Evolutionary conservation across 139 green algal species (phyloP), one percentile per base, ranked within the genome.

Genomic region (Coelastrella sp.): DNA sequence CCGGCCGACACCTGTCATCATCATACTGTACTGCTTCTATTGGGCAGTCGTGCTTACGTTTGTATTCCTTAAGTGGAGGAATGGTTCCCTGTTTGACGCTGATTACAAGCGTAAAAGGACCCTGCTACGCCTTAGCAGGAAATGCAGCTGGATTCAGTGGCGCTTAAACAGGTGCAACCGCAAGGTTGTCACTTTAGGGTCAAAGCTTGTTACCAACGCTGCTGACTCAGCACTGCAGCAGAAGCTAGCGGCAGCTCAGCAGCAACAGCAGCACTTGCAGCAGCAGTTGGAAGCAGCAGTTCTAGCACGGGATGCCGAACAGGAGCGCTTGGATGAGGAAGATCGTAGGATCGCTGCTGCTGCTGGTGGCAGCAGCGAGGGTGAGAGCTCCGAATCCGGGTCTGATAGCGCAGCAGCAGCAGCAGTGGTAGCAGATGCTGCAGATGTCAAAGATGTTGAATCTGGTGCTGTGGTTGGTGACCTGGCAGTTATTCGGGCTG

Each of bases 81-180:
- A 92, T 22, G 92, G 92, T 17, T 87, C 68, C 2, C 73, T 95
- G 20, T 89, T 94, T 64, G 90, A 95, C 22, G 92, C 93, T n/a
- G 92, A 95, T 84, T 93, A 91, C 86, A 94, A 95, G 90, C 71
- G 92, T 78, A 94, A 85, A 23, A 47, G 87, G 32, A 87, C 87
- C 20, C 76, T 80, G 19, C 87, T 91, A n/a, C n/a, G 56, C 14
- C 56, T 91, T 5, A 71, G 13, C 0, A 80, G 87, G 14, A 68
- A 76, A 59, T 80, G 60, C 7, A 56, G 16, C 4, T 17, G 76
- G 5, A 16, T 65, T 3, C 61, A 74, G 20, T 58, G 78, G 11
- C 58, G 73, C 22, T 54, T 87, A 3, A 77, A 32, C 20, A 73
- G 65, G 7, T 13, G 5, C 4, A 32, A 88, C 65, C 66, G 83